phyloP scores from a whole-genome alignment of 2,329 filamentous ascomycete genomes.

The Falciphora oryzae region DNA sequence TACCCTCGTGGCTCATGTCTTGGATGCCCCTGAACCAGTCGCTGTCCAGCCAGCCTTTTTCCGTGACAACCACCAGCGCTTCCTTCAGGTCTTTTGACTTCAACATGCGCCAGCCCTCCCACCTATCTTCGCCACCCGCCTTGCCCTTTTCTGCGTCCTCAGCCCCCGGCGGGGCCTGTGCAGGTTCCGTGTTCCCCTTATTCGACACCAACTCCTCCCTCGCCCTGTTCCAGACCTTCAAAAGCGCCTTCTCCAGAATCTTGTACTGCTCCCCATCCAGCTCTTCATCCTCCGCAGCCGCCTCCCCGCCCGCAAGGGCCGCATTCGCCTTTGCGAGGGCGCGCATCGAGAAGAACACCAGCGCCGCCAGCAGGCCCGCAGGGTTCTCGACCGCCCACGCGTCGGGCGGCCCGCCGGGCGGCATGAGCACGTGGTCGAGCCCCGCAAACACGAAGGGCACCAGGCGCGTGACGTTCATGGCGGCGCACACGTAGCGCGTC shows the following conservation, averaged over 20 bases:
- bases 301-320: neutral
- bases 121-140: slow-evolving; percentile 21
- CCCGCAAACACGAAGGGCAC: slow-evolving; percentile 71
- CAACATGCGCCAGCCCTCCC: slow-evolving; percentile 47
- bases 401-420: slow-evolving; percentile 40
- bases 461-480: slow-evolving; percentile 54
- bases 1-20: slow-evolving; percentile 40
- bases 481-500: slow-evolving; percentile 59
- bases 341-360: slow-evolving; percentile 51
- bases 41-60: slow-evolving; percentile 49
- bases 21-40: slow-evolving; percentile 60
- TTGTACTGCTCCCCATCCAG: slow-evolving; percentile 40
- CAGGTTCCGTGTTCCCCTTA: neutral
- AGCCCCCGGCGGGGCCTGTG: too few relatives aligned
- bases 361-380: slow-evolving; percentile 50
- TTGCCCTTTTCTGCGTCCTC: neutral
- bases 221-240: slow-evolving; percentile 36
- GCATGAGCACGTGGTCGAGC: slow-evolving; percentile 49
- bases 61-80: slow-evolving; percentile 54
- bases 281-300: slow-evolving; percentile 20
- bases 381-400: slow-evolving; percentile 43
- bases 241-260: slow-evolving; percentile 39
- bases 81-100: slow-evolving; percentile 52
- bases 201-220: slow-evolving; percentile 31
- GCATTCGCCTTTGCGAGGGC: slow-evolving; percentile 10